A percentile compares a stretch with the other conserved stretches of the same genome.
These are phyloP conservation scores for Isoetes engelmannii DNA, from an alignment of 83 land plant genomes.

Conservation along the genomic window DNA sequence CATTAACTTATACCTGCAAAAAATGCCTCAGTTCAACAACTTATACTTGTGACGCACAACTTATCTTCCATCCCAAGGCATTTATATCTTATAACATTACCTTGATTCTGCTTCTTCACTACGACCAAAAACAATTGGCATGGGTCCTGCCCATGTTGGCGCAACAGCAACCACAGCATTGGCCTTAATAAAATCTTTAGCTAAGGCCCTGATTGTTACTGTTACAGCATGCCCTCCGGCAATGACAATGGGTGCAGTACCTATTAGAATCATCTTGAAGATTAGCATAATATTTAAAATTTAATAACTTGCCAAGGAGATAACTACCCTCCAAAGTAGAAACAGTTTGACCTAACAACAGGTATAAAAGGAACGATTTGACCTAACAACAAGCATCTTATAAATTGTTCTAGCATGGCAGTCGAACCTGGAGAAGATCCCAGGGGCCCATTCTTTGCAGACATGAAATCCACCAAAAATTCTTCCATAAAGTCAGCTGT, in stretches of 20 bases:
- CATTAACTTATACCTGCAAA: constrained; percentile 60
- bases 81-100: constrained; percentile 21
- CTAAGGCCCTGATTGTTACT: constrained; percentile 59
- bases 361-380: too few species aligned
- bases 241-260: constrained; percentile 47
- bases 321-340: too few species aligned
- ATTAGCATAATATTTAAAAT: background rate
- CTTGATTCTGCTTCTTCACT: constrained; percentile 72
- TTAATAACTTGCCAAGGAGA: background rate
- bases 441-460: constrained; percentile 57
- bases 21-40: constrained; percentile 1
- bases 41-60: background rate
- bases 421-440: constrained; percentile 32
- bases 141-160: constrained; percentile 98
- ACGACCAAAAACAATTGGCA: constrained; percentile 96
- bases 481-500: constrained; percentile 79
- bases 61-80: too few species aligned
- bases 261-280: constrained; percentile 21
- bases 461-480: constrained; percentile 68
- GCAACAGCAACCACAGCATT: constrained; percentile 82
- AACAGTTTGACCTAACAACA: too few species aligned
- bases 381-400: too few species aligned
- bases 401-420: too few species aligned
- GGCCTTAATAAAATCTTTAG: constrained; percentile 57
- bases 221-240: constrained; percentile 98